Conservation (phyloP, 2,329 filamentous ascomycete genomes). For the Sclerotinia glacialis region DNA sequence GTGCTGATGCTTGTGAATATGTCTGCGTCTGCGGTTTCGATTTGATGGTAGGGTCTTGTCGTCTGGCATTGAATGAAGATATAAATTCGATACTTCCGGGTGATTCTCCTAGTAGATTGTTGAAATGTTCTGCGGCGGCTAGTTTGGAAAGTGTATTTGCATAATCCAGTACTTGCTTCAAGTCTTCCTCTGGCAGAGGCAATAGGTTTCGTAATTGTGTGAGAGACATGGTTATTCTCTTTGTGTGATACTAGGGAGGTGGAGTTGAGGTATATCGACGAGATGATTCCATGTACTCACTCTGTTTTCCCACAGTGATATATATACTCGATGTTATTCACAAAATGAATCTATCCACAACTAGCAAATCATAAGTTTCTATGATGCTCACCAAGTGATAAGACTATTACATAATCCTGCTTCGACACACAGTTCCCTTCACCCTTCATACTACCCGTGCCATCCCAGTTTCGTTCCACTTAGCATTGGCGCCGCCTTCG, state of each 20-base stretch:
- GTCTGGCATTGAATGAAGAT: constrained; percentile 67
- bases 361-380: no score
- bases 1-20: constrained; percentile 15
- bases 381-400: no score
- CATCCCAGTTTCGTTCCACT: no score
- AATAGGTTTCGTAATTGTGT: constrained; percentile 76
- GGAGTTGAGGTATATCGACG: neutral
- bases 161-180: constrained; percentile 83
- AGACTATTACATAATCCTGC: no score
- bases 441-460: no score
- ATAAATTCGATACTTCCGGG: constrained; percentile 72
- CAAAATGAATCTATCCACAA: no score
- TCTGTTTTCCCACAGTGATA: no score
- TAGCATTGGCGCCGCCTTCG: no score
- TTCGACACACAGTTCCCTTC: no score
- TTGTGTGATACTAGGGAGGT: neutral
- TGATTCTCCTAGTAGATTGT: constrained; percentile 83
- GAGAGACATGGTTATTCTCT: constrained; percentile 43
- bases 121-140: constrained; percentile 79
- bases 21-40: constrained; percentile 19
- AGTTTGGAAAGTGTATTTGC: constrained; percentile 71
- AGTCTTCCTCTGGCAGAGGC: constrained; percentile 78
- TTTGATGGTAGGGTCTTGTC: constrained; percentile 45
- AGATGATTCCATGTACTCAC: no score
- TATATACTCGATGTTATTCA: no score